Evolutionary conservation across 2,329 filamentous ascomycete genomes (phyloP), one percentile per base, ranked within the genome.

Genomic region (Lecanicillium sp.): DNA sequence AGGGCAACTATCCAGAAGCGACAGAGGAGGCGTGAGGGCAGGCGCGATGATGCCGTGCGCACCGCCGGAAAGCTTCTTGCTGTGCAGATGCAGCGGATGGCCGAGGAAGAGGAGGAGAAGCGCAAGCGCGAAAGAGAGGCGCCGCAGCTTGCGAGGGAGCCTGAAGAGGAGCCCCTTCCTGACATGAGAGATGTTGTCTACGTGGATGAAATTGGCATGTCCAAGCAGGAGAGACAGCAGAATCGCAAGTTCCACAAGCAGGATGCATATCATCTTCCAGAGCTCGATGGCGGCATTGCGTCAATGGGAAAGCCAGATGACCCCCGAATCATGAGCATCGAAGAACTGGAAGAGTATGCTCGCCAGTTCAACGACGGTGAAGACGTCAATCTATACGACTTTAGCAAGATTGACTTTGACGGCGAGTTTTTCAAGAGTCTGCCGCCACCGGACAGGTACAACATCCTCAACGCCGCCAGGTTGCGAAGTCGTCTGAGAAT

Each of bases 321-420:
- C 59, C 90, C 90, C 4, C 77, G 94, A 13, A 90, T 98, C 51
- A 97, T 98, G 92, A 94, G 84, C 38, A 76, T 94, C 17, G 87
- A 94, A 54, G 90, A 98, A 56, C 65, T 98, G 42, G 87, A 97
- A 61, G 83, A 90, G 48, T 98, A 98, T 57, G 90, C 94, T 3
- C 73, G 82, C 37, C 89, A 97, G 47, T 97, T 97, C 53, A 79
- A 96, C 52, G 79, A 79, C 44, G 92, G 92, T 39, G 88, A 97
- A 60, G 90, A 97, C 57, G 84, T 97, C 50, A 81, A 82, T 47
- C 62, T 89, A 5, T 97, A 97, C 61, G 90, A 97, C 62, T 98
- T 98, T 56, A 94, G 86, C 55, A 97, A 97, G 62, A 98, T 98
- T 51, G 92, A 98, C 56, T 98, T 97, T 53, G 85, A 97, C 48